Evolutionary conservation across 257 asterid genomes (phyloP).

Genomic region (Craterostigma plantagineum): DNA sequence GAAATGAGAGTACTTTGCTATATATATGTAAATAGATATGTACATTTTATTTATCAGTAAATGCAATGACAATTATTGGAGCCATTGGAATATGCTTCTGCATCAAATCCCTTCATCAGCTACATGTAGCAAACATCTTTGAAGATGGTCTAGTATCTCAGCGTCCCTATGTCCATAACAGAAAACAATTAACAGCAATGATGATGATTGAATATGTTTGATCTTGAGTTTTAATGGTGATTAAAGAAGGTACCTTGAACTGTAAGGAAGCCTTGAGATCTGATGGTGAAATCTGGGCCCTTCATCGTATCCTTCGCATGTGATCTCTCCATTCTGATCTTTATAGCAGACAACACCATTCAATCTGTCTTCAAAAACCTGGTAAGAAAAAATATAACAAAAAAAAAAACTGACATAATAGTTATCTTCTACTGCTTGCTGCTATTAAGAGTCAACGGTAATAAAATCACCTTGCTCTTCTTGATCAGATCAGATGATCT

Average conservation of each 20-base stretch:
- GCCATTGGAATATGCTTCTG: constrained; percentile 6
- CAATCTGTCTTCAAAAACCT: constrained; percentile 45
- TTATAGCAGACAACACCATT: constrained; percentile 43
- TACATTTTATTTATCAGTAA: background rate
- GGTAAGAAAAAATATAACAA: background rate
- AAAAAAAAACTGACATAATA: background rate
- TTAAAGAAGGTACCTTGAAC: constrained; percentile 22
- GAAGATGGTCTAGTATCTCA: constrained; percentile 27
- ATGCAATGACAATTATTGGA: constrained; percentile 9
- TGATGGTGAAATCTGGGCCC: constrained; percentile 40
- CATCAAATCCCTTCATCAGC: constrained; percentile 15
- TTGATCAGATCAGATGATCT: constrained; percentile 11
- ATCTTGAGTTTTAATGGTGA: background rate
- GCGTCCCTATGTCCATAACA: constrained; percentile 17
- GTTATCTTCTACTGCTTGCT: background rate
- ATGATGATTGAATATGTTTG: too few relatives aligned
- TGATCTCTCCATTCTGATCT: constrained; percentile 43
- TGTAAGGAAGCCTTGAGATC: constrained; percentile 11
- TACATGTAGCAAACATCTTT: constrained; percentile 33
- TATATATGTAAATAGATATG: too few relatives aligned
- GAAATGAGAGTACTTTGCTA: too few relatives aligned
- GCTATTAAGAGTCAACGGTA: background rate
- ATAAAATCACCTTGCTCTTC: background rate
- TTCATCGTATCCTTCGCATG: constrained; percentile 56
- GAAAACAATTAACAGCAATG: background rate